Percentiles rank a stretch among this genome's conserved stretches.
Evolutionary conservation across 352 stramenopile genomes (phyloP).

Genomic region (Phytophthora fragariaefolia): DNA sequence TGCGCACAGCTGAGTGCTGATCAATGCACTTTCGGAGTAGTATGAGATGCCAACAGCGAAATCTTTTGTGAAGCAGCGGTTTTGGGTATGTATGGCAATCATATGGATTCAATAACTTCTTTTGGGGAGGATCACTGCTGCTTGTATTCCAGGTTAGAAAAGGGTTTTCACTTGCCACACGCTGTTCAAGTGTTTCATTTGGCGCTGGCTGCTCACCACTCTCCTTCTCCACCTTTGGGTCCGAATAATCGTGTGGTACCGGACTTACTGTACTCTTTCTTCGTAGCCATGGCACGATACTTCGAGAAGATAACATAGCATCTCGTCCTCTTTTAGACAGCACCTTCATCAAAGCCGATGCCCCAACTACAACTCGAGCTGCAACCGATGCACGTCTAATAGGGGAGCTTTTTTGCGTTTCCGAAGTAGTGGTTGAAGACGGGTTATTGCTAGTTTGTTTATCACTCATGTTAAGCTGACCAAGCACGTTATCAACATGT

Average conservation of each 20-base stretch:
- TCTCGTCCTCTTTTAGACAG: slow-evolving; percentile 11
- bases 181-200: neutral
- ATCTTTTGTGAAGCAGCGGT: neutral
- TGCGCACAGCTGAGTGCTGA: slow-evolving; percentile 45
- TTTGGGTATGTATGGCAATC: neutral
- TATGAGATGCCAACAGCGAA: neutral
- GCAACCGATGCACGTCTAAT: slow-evolving; percentile 10
- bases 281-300: neutral
- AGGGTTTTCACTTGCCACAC: neutral
- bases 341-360: slow-evolving; percentile 5
- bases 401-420: neutral
- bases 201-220: neutral
- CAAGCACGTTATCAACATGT: slow-evolving; percentile 33
- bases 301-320: neutral
- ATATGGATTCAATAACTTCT: slow-evolving; percentile 7
- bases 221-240: neutral
- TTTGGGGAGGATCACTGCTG: neutral
- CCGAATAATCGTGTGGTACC: neutral
- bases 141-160: neutral
- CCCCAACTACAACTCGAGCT: slow-evolving; percentile 9
- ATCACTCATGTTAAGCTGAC: slow-evolving; percentile 2
- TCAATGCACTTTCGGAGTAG: slow-evolving; percentile 45
- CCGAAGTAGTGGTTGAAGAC: neutral
- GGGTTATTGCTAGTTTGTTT: neutral
- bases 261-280: slow-evolving; percentile 8